Base-by-base conservation (phyloP, 1,284 basidiomycete species). In the Ustilago esculenta region DNA sequence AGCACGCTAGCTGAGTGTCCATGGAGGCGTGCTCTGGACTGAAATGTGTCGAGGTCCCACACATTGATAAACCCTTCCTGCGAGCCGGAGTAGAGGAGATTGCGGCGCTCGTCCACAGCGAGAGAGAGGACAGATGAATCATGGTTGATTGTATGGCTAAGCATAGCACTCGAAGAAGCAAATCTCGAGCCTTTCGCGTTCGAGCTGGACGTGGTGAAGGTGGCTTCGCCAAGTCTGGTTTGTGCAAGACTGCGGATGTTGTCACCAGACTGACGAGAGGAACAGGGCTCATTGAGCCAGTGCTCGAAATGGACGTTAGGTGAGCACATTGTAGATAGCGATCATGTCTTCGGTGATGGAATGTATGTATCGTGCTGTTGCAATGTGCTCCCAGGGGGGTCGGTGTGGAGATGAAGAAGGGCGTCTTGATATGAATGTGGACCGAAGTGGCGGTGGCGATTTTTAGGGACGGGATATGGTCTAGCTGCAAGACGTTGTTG, bases 1-100 rank as follows among this genome's bases (percentile, higher is more conserved):
- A 98, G 85, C 0, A 97, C 90, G 55, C 90, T 91, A 9, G 90
- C 91, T 0, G 89, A 89, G 76, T 98, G 94, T 0, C 94, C 94
- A 1, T 58, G 14, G 0, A 79, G 41, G 4, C 49, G 59, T 1
- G 77, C 63, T 2, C 32, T 49, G 4, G 50, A 46, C 21, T 75
- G 69, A 21, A 72, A 73, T 5, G 70, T 73, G 24, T 33, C 23
- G 10, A 79, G 57, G 45, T 76, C 58, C 73, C 73, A 77, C 5
- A 79, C 78, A 25, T 57, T 52, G 55, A 79, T 78, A 39, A 32
- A 42, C 11, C 73, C 72, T 11, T 51, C 54, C 44, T 78, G 74
- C 0, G 72, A 68, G 44, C 74, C 76, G 30, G 58, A 69, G 45
- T 75, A 77, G 35, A 75, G 55, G 18, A 70, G 50, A 17, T 63